phyloP scores from a whole-genome alignment of 495 filamentous ascomycete species.

The Pseudomonodictys pantanalensis region DNA sequence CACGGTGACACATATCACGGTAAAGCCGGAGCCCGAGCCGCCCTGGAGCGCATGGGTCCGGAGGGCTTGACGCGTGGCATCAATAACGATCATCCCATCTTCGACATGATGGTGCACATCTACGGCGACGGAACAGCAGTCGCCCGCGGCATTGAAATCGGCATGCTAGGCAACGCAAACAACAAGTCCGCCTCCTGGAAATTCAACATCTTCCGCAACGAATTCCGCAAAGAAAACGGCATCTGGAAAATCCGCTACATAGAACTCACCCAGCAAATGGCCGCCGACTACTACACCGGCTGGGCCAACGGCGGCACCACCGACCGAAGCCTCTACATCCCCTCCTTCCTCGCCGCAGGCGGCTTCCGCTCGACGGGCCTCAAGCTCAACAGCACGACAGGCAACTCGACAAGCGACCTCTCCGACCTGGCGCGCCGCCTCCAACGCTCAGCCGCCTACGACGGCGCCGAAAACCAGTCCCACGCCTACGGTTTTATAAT shows the following conservation, averaged over 20 bases:
- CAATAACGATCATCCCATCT: slow-evolving; percentile 23
- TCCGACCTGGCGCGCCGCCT: slow-evolving; percentile 17
- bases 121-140: slow-evolving; percentile 12
- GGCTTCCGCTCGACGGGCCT: neutral
- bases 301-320: slow-evolving; percentile 11
- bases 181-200: slow-evolving; percentile 18
- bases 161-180: slow-evolving; percentile 23
- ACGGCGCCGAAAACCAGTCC: slow-evolving; percentile 21
- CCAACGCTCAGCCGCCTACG: slow-evolving; percentile 15
- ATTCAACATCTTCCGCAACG: slow-evolving; percentile 22
- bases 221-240: slow-evolving; percentile 18
- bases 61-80: slow-evolving; percentile 21
- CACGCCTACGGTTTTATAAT: slow-evolving; percentile 17
- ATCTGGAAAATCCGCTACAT: slow-evolving; percentile 11
- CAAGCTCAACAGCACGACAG: neutral
- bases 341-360: slow-evolving; percentile 6
- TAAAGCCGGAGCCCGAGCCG: neutral
- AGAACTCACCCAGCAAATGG: slow-evolving; percentile 7
- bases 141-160: slow-evolving; percentile 18
- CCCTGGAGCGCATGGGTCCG: slow-evolving; percentile 14
- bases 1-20: neutral
- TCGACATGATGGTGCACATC: slow-evolving; percentile 17
- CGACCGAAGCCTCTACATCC: neutral
- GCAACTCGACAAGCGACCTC: neutral
- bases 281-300: slow-evolving; percentile 24